These are phyloP conservation scores for Hymenoscyphus infarciens DNA, from an alignment of 2,329 filamentous ascomycete genomes.

Conservation along the genomic window DNA sequence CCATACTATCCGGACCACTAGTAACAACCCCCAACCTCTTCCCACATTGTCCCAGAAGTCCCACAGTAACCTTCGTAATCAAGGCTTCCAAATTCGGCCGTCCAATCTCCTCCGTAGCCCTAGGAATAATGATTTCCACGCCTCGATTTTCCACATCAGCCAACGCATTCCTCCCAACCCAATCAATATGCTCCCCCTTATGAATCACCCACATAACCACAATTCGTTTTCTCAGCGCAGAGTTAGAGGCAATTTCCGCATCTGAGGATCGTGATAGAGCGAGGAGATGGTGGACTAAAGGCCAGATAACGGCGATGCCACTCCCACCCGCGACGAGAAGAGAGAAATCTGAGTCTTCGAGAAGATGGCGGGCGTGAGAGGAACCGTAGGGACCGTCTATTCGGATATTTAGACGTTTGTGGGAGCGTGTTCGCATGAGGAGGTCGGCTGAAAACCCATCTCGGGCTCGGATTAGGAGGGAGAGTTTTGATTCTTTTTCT, in stretches of 20 bases:
- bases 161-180: slow-evolving; percentile 50
- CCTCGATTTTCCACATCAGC: slow-evolving; percentile 48
- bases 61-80: slow-evolving; percentile 38
- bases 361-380: slow-evolving; percentile 49
- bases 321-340: slow-evolving; percentile 61
- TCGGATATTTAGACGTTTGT: slow-evolving; percentile 44
- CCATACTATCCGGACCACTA: slow-evolving; percentile 60
- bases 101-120: slow-evolving; percentile 50
- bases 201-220: slow-evolving; percentile 59
- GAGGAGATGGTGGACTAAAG: slow-evolving; percentile 51
- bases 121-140: slow-evolving; percentile 50
- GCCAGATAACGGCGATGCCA: slow-evolving; percentile 62
- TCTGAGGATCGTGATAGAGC: slow-evolving; percentile 23
- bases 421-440: slow-evolving; percentile 46
- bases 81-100: slow-evolving; percentile 49
- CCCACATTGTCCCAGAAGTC: slow-evolving; percentile 22
- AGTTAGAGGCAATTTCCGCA: slow-evolving; percentile 25
- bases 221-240: slow-evolving; percentile 37
- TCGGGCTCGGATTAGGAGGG: slow-evolving; percentile 57
- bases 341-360: slow-evolving; percentile 46
- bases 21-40: slow-evolving; percentile 51
- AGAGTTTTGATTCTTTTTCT: slow-evolving; percentile 47
- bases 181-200: slow-evolving; percentile 48
- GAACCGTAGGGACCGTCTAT: slow-evolving; percentile 66
- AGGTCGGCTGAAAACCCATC: slow-evolving; percentile 57